Conservation (phyloP, 345 rosid genomes). For the Combretum micranthum region DNA sequence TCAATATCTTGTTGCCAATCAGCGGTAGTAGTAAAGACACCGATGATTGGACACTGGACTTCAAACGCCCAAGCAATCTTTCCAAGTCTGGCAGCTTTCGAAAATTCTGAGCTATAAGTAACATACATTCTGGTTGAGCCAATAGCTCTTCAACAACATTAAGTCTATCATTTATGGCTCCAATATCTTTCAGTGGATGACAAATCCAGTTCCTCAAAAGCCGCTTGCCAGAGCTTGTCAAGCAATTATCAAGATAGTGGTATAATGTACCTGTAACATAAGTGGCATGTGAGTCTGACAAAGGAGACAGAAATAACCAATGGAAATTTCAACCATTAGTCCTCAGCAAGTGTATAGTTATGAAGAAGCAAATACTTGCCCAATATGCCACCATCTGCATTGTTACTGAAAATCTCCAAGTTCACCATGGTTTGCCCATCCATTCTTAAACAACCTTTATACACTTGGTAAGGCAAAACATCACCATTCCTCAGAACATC, state of each 20-base stretch:
- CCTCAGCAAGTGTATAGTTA: background rate
- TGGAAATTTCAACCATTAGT: background rate
- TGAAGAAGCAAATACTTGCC: conserved; percentile 38
- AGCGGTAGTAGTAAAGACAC: conserved; percentile 53
- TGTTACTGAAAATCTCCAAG: conserved; percentile 82
- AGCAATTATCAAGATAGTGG: conserved; percentile 76
- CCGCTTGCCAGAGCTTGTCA: conserved; percentile 77
- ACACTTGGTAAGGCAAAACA: conserved; percentile 72
- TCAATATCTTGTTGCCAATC: conserved; percentile 65
- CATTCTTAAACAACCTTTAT: conserved; percentile 74
- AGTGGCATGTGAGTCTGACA: background rate
- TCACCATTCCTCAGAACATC: conserved; percentile 72
- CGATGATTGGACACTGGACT: conserved; percentile 62
- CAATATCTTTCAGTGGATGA: conserved; percentile 81
- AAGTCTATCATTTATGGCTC: conserved; percentile 65
- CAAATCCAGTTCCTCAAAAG: conserved; percentile 91
- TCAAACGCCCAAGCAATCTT: conserved; percentile 75
- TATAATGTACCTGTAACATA: conserved; percentile 68
- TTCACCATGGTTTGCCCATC: conserved; percentile 93
- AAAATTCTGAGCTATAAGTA: conserved; percentile 51
- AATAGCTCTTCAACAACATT: conserved; percentile 55
- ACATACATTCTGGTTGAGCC: conserved; percentile 41
- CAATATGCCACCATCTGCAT: conserved; percentile 66
- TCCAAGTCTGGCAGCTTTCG: conserved; percentile 80
- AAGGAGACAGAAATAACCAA: background rate